Evolutionary conservation across 2,329 filamentous ascomycete genomes (phyloP).

Genomic region (Teratosphaeria nubilosa): DNA sequence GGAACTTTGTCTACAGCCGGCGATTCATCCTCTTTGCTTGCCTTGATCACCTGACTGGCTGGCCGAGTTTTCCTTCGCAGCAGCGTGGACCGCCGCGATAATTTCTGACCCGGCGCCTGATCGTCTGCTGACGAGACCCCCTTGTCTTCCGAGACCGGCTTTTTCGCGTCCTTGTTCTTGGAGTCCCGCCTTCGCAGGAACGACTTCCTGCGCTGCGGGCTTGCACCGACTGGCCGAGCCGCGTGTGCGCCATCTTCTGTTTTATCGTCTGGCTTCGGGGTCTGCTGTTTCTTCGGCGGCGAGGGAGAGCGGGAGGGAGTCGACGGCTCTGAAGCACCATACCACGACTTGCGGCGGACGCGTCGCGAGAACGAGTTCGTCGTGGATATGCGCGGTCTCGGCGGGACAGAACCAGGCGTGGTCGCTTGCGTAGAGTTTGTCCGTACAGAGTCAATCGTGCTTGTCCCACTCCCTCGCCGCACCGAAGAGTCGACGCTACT

Average conservation of each 20-base stretch:
- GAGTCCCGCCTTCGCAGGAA: constrained; percentile 9
- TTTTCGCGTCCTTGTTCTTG: constrained; percentile 3
- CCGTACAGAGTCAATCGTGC: constrained; percentile 14
- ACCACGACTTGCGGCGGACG: constrained; percentile 21
- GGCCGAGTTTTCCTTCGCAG: constrained; percentile 3
- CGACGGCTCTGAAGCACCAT: constrained; percentile 13
- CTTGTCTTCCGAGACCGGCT: background rate
- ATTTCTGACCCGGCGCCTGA: background rate
- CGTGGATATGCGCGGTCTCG: constrained; percentile 10
- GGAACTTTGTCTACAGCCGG: background rate
- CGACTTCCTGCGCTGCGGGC: constrained; percentile 5
- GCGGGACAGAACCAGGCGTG: constrained; percentile 11
- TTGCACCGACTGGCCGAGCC: constrained; percentile 1
- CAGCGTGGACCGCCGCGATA: constrained; percentile 3
- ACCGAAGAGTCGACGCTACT: constrained; percentile 14
- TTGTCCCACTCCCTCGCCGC: constrained; percentile 9
- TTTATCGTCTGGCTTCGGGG: background rate
- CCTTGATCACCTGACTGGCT: constrained; percentile 1
- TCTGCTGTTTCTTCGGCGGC: constrained; percentile 15
- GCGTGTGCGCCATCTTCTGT: constrained; percentile 2
- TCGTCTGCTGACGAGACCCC: background rate
- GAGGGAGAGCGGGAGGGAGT: constrained; percentile 24
- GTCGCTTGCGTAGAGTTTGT: constrained; percentile 15
- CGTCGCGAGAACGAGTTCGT: constrained; percentile 17
- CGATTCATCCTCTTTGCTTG: constrained; percentile 1